Base-by-base conservation (phyloP, 305 asterid genomes). In the Nicotiana rustica region DNA sequence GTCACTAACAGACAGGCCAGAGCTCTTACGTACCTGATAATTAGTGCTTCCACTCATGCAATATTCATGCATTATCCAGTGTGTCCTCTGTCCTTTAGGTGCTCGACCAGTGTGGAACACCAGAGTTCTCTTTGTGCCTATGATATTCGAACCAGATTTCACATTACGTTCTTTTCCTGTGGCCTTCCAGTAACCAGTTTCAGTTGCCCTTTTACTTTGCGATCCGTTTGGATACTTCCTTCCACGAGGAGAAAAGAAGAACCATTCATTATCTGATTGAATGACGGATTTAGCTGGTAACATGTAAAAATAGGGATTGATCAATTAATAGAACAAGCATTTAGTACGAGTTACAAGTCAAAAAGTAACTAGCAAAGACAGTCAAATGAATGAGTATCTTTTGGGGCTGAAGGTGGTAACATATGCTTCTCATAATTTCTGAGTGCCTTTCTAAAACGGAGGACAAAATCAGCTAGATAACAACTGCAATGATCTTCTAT, bases 71-170 rank as follows among this genome's bases (percentile, higher is more conserved):
- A 96, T 96, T 85, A 93, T 91, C 99, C 99, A 96, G 81, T 92
- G 97, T 0, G 98, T 96, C 55, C 98, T 86, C 78, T 89, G 96
- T 17, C 98, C 98, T 83, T 84, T 93, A 0, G 98, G 97, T 2
- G 98, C 99, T 17, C 99, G 94, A 4, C 97, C 98, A 0, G 49
- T 86, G 92, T 94, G 98, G 87, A 96, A 94, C 57, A 94, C 99
- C 57, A 96, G 64, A 3, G 97, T 96, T 86, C 97, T 88, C 88
- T 93, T 92, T 10, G 93, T 94, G 78, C 99, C 99, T 41, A 96
- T 91, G 5, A 88, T 31, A 64, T 52, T 85, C 0, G 94, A 82
- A 55, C 97, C 94, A 5, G 97, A 93, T 83, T 91, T 96, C 60
- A 96, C 94, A 35, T 75, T 36, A 18, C 98, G 94, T 78, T 94